These are phyloP conservation scores for Mycena filopes DNA, from an alignment of 768 basidiomycete species.

Conservation along the genomic window DNA sequence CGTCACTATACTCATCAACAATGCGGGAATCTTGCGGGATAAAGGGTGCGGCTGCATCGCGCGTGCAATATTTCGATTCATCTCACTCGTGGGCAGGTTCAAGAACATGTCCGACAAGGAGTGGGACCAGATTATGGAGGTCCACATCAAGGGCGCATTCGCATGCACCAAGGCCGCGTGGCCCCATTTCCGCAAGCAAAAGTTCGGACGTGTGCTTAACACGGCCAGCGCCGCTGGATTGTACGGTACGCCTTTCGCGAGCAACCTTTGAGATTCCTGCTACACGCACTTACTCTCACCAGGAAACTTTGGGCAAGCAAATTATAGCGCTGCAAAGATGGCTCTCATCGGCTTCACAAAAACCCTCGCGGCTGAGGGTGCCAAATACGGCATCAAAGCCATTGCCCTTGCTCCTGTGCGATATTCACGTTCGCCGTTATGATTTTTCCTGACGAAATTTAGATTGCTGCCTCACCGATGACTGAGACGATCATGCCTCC, in stretches of 20 bases:
- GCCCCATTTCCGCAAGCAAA: conserved; percentile 94
- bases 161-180: conserved; percentile 94
- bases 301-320: conserved; percentile 97
- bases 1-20: conserved; percentile 93
- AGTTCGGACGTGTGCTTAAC: conserved; percentile 95
- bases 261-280: neutral
- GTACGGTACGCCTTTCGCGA: conserved; percentile 66
- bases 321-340: conserved; percentile 99
- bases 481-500: conserved; percentile 95
- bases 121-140: conserved; percentile 88
- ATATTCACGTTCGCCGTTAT: conserved; percentile 14
- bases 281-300: neutral
- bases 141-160: conserved; percentile 95
- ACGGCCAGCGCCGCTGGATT: conserved; percentile 95
- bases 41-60: conserved; percentile 63
- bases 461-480: conserved; percentile 98
- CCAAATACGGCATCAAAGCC: conserved; percentile 88
- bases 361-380: conserved; percentile 92
- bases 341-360: conserved; percentile 92
- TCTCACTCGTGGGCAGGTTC: conserved; percentile 62
- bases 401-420: conserved; percentile 91
- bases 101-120: conserved; percentile 98
- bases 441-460: neutral
- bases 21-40: conserved; percentile 91
- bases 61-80: conserved; percentile 1